Base-by-base conservation (phyloP, 192 early-diverging fungal species). In the Rhizoclosmatium sp. region DNA sequence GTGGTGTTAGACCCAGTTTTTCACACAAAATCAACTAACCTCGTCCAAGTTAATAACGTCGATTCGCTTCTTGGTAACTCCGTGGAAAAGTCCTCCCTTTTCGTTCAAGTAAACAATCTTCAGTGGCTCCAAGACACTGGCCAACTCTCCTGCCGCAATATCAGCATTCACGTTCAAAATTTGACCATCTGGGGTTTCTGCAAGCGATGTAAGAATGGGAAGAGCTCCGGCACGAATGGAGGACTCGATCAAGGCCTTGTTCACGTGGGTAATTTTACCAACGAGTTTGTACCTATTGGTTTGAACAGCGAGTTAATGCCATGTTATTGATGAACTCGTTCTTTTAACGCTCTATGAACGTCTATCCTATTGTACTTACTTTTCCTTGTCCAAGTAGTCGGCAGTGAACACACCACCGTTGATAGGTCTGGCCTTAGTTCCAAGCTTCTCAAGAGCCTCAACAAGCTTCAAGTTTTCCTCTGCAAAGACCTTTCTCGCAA, bases 101-200 rank as follows among this genome's bases (percentile, higher is more conserved):
- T 99, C 98, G 82, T 98, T 99, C 81, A 99, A 77, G 69, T 95
- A 98, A 0, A 99, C 95, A 69, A 98, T 97, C 87, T 98, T 99
- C 45, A 99, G 88, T 23, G 97, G 98, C 89, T 99, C 95, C 46
- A 99, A 82, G 0, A 97, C 98, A 44, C 93, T 93, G 23, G 97
- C 98, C 65, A 99, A 87, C 83, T 99, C 98, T 66, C 95, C 97
- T 7, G 97, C 97, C 39, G 97, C 98, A 54, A 98, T 94, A 84
- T 99, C 98, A 54, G 98, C 98, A 85, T 99, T 99, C 67, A 98
- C 96, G 66, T 99, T 99, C 75, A 99, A 87, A 71, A 98, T 96
- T 84, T 99, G 98, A 70, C 98, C 97, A 48, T 91, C 88, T 47
- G 95, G 94, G 2, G 97, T 98, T 83, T 98, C 96, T 4, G 97